Conservation (phyloP, 2,329 filamentous ascomycete genomes). For the Fusarium coffeatum region DNA sequence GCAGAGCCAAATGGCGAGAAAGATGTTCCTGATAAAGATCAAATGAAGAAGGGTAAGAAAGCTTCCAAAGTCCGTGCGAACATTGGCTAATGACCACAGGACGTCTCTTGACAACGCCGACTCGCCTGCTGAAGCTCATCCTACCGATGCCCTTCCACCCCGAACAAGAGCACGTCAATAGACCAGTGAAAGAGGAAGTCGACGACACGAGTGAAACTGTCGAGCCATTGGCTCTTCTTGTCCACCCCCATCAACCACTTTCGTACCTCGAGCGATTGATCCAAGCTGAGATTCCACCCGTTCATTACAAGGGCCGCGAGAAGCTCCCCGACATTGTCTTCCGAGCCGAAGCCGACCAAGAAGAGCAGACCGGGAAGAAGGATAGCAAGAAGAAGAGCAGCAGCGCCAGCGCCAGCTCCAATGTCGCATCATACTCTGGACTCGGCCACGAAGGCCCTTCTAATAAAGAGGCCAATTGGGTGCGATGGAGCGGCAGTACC, state of each 20-base stretch:
- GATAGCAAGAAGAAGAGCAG: constrained; percentile 48
- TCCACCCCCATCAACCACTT: constrained; percentile 90
- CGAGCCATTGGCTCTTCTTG: constrained; percentile 85
- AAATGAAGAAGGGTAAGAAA: constrained; percentile 41
- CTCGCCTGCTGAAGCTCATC: constrained; percentile 82
- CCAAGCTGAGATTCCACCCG: constrained; percentile 82
- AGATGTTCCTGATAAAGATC: constrained; percentile 31
- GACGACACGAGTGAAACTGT: constrained; percentile 57
- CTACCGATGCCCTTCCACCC: constrained; percentile 71
- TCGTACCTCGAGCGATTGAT: constrained; percentile 91
- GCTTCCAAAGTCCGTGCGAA: no score
- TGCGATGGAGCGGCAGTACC: constrained; percentile 88
- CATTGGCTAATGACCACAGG: constrained; percentile 55
- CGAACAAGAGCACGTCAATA: constrained; percentile 55
- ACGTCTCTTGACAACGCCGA: constrained; percentile 83
- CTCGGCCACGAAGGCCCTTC: constrained; percentile 70
- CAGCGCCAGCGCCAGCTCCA: constrained; percentile 45
- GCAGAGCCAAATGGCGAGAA: constrained; percentile 24
- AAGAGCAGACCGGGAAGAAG: constrained; percentile 56
- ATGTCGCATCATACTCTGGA: constrained; percentile 77
- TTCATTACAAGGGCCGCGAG: constrained; percentile 73
- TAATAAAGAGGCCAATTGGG: constrained; percentile 67
- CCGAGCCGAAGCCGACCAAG: constrained; percentile 78
- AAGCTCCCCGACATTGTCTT: constrained; percentile 82
- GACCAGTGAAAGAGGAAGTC: constrained; percentile 53